These are phyloP conservation scores for Daedalea quercina DNA, from an alignment of 768 basidiomycete genomes.

Conservation along the genomic window DNA sequence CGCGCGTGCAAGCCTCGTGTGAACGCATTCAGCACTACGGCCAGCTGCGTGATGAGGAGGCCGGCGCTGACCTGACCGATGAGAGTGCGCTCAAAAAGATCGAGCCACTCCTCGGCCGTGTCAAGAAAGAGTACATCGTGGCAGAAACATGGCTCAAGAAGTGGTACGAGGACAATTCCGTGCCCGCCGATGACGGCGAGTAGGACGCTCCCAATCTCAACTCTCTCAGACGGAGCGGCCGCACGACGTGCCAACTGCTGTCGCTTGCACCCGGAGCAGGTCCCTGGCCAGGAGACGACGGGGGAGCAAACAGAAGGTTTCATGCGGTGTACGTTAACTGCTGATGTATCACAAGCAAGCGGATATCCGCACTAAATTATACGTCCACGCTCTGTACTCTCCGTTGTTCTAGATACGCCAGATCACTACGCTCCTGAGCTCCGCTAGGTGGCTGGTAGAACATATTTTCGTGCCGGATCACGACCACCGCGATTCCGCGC, in stretches of 20 bases:
- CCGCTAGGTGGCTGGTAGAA: too few species aligned
- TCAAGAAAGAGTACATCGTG: conserved; percentile 60
- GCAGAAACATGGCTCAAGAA: conserved; percentile 66
- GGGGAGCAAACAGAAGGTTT: not conserved
- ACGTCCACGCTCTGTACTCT: not conserved
- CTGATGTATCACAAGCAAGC: conserved; percentile 2
- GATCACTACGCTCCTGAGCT: too few species aligned
- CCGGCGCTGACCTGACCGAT: conserved; percentile 32
- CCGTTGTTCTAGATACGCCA: too few species aligned
- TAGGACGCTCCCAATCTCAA: not conserved
- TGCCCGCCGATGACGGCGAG: not conserved
- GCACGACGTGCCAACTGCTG: not conserved
- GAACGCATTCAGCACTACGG: conserved; percentile 91
- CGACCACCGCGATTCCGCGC: too few species aligned
- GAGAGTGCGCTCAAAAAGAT: conserved; percentile 56
- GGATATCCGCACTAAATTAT: not conserved
- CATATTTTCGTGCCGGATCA: too few species aligned
- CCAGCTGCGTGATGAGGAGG: conserved; percentile 53
- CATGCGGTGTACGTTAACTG: conserved; percentile 2
- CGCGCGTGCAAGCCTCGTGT: conserved; percentile 76
- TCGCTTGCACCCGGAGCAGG: not conserved
- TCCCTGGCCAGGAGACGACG: not conserved
- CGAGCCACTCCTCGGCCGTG: conserved; percentile 43
- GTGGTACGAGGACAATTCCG: conserved; percentile 33
- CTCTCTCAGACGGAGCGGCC: not conserved